Evolutionary conservation across 805 yeast genomes (phyloP).

Genomic region (Torulaspora quercuum): DNA sequence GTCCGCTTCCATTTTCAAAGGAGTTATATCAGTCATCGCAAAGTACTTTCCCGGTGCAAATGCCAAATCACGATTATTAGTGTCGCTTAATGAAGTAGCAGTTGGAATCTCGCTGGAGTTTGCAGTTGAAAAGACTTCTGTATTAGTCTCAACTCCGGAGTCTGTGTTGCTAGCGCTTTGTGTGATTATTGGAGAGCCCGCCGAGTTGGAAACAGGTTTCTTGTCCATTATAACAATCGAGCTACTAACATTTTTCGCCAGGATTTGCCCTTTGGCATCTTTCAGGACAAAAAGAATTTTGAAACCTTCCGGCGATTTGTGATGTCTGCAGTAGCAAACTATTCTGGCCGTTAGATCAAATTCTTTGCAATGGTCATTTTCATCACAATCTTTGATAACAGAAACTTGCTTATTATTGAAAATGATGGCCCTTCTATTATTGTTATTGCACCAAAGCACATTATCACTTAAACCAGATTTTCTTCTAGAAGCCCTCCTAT

Average conservation of each 20-base stretch:
- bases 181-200: slow-evolving; percentile 9
- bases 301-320: slow-evolving; percentile 83
- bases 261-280: slow-evolving; percentile 54
- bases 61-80: slow-evolving; percentile 4
- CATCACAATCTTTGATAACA: slow-evolving; percentile 38
- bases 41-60: slow-evolving; percentile 15
- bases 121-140: slow-evolving; percentile 15
- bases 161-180: slow-evolving; percentile 15
- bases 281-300: slow-evolving; percentile 64
- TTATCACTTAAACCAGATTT: slow-evolving; percentile 76
- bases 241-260: slow-evolving; percentile 68
- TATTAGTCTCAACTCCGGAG: slow-evolving; percentile 15
- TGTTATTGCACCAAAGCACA: slow-evolving; percentile 69
- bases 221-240: slow-evolving; percentile 92
- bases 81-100: slow-evolving; percentile 13
- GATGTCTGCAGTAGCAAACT: slow-evolving; percentile 95
- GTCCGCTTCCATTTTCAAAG: slow-evolving; percentile 6
- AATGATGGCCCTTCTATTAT: slow-evolving; percentile 77
- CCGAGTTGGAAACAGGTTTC: slow-evolving; percentile 54
- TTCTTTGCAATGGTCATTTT: slow-evolving; percentile 31
- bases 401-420: slow-evolving; percentile 89
- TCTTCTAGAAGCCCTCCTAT: slow-evolving; percentile 89
- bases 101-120: slow-evolving; percentile 15
- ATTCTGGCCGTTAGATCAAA: slow-evolving; percentile 65
- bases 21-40: slow-evolving; percentile 13